A percentile compares a stretch with the other conserved stretches of the same genome.
phyloP scores from a whole-genome alignment of 331 rosid genomes.

The Malus hybrid region DNA sequence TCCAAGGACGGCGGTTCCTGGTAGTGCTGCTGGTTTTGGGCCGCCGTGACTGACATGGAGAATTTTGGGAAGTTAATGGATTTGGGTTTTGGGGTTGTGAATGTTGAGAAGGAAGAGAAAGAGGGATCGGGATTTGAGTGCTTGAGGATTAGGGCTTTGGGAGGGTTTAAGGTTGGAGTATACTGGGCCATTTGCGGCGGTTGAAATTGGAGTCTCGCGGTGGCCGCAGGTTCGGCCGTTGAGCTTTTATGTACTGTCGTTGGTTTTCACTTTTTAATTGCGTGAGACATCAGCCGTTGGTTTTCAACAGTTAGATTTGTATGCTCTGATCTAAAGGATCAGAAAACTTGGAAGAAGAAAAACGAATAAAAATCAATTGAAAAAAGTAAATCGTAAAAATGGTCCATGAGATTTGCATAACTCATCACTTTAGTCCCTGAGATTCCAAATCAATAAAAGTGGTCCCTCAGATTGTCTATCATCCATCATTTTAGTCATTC shows the following conservation, averaged over 20 bases:
- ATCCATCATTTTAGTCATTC: too few relatives aligned
- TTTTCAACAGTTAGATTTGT: background rate
- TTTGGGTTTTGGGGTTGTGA: constrained; percentile 12
- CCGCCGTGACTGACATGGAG: constrained; percentile 29
- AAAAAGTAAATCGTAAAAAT: too few relatives aligned
- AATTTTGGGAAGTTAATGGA: constrained; percentile 18
- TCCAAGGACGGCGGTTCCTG: constrained; percentile 34
- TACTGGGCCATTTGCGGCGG: constrained; percentile 18
- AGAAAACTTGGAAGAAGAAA: background rate
- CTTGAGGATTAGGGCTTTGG: constrained; percentile 43
- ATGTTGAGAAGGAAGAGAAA: background rate
- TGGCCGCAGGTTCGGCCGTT: background rate
- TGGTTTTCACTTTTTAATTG: background rate
- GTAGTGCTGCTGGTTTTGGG: constrained; percentile 18
- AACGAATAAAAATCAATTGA: background rate
- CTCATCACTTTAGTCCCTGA: too few relatives aligned
- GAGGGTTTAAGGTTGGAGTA: constrained; percentile 44
- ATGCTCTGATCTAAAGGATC: background rate
- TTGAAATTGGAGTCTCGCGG: background rate
- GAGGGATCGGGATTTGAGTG: constrained; percentile 1
- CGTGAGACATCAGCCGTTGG: background rate
- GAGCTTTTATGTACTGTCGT: background rate
- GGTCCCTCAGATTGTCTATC: too few relatives aligned
- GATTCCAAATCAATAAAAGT: too few relatives aligned
- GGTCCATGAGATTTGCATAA: too few relatives aligned